phyloP scores from a whole-genome alignment of 352 stramenopile species.

The Phytophthora pseudosyringae region DNA sequence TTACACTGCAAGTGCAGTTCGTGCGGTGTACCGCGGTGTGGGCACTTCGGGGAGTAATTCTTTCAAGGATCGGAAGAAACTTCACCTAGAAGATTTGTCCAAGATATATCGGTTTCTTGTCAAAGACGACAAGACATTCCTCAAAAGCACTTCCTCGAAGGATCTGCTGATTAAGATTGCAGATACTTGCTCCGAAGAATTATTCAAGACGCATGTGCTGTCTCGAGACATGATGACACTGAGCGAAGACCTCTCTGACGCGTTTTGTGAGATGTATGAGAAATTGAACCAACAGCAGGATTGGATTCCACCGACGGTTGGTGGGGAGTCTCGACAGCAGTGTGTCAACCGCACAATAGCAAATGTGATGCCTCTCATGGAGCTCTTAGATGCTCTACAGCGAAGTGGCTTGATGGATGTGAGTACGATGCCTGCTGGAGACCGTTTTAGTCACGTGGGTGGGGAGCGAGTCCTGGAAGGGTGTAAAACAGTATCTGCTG shows the following conservation, averaged over 20 bases:
- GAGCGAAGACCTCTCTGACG: constrained; percentile 38
- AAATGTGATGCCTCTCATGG: constrained; percentile 36
- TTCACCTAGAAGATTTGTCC: constrained; percentile 26
- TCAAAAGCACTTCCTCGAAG: constrained; percentile 27
- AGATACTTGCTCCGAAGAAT: constrained; percentile 26
- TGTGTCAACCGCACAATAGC: constrained; percentile 23
- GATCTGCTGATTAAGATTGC: constrained; percentile 25
- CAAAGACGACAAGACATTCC: constrained; percentile 26
- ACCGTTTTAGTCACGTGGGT: background rate
- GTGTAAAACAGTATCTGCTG: constrained; percentile 14
- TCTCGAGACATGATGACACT: constrained; percentile 44
- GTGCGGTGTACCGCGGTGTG: no score
- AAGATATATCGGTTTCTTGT: constrained; percentile 24
- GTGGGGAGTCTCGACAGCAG: constrained; percentile 25
- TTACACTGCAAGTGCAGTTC: constrained; percentile 15
- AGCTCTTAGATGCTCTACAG: constrained; percentile 28
- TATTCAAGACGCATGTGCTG: constrained; percentile 37
- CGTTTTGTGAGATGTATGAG: constrained; percentile 41
- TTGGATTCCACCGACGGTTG: constrained; percentile 11
- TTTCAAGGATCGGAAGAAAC: no score
- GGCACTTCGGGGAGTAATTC: no score
- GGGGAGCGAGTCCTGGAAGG: constrained; percentile 4
- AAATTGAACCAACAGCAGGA: constrained; percentile 20
- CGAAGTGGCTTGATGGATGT: constrained; percentile 28
- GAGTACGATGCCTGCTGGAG: constrained; percentile 4